These are phyloP conservation scores for Globisporangium camurandrum DNA, from an alignment of 352 stramenopile species.

Conservation along the genomic window DNA sequence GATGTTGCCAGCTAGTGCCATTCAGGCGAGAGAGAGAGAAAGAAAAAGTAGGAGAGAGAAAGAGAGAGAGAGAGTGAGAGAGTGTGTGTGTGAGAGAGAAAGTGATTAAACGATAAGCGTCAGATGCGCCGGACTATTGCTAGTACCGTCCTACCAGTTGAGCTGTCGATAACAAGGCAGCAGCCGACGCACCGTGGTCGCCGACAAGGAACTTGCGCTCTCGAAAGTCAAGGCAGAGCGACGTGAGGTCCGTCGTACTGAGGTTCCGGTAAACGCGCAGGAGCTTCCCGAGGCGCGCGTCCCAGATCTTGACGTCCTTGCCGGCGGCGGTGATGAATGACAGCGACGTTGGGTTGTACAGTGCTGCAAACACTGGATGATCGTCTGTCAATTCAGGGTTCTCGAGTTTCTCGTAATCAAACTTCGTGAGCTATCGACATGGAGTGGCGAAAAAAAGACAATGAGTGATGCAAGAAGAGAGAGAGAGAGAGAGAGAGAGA, in stretches of 20 bases:
- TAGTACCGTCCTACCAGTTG: too few relatives aligned
- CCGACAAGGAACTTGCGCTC: conserved; percentile 85
- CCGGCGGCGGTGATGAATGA: conserved; percentile 78
- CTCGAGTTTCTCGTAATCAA: conserved; percentile 85
- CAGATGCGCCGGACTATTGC: too few relatives aligned
- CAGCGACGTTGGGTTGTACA: conserved; percentile 86
- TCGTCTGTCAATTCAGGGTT: conserved; percentile 85
- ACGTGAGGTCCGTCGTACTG: conserved; percentile 64
- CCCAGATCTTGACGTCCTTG: conserved; percentile 85
- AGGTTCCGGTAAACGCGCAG: conserved; percentile 70
- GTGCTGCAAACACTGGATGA: conserved; percentile 60
- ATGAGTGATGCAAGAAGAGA: neutral
- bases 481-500: neutral
- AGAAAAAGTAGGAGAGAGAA: neutral
- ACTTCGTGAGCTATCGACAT: conserved; percentile 43
- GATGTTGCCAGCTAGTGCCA: conserved; percentile 52
- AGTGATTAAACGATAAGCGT: neutral
- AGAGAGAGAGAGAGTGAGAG: too few relatives aligned
- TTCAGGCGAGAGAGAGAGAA: conserved; percentile 1
- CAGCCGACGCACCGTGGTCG: conserved; percentile 39
- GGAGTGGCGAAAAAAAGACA: neutral
- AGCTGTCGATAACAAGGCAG: neutral
- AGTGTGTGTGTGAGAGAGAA: neutral
- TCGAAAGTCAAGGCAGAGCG: conserved; percentile 71
- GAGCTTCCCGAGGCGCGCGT: conserved; percentile 74